Percentiles rank a stretch among this genome's conserved stretches.
Evolutionary conservation across 257 asterid genomes (phyloP).

Genomic region (Coffea canephora): DNA sequence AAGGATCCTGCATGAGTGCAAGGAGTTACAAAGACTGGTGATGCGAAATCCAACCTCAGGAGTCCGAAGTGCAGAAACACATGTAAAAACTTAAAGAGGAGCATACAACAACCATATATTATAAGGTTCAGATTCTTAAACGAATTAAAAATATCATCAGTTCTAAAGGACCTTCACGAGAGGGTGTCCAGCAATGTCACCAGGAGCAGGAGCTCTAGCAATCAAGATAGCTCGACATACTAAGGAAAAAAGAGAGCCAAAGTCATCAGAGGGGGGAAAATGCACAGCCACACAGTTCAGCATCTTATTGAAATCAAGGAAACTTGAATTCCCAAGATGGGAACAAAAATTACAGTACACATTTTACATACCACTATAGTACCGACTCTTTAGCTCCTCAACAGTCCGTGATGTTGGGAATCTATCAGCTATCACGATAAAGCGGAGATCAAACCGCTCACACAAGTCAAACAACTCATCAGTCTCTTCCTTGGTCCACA

Average conservation of each 20-base stretch:
- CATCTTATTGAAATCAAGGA: background rate
- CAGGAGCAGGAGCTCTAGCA: conserved; percentile 73
- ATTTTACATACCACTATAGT: conserved; percentile 61
- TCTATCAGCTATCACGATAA: conserved; percentile 80
- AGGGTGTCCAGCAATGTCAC: conserved; percentile 64
- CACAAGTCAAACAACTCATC: conserved; percentile 85
- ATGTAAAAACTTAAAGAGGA: background rate
- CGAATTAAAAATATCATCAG: background rate
- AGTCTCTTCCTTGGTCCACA: conserved; percentile 97
- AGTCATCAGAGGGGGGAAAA: conserved; percentile 8
- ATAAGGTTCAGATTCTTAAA: background rate
- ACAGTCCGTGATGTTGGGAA: conserved; percentile 75
- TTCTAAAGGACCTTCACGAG: conserved; percentile 61
- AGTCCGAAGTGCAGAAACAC: background rate
- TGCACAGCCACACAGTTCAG: background rate
- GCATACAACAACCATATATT: background rate
- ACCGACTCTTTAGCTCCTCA: conserved; percentile 91
- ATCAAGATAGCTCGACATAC: conserved; percentile 66
- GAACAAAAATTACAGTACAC: conserved; percentile 6
- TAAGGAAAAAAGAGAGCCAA: conserved; percentile 22
- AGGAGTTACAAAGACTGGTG: conserved; percentile 20
- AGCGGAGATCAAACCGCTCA: conserved; percentile 90
- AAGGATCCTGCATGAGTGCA: conserved; percentile 58
- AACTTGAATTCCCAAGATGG: conserved; percentile 6
- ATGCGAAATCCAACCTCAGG: conserved; percentile 10